Evolutionary conservation across 1,139 yeast species (phyloP).

Genomic region (Blastobotrys proliferans): DNA sequence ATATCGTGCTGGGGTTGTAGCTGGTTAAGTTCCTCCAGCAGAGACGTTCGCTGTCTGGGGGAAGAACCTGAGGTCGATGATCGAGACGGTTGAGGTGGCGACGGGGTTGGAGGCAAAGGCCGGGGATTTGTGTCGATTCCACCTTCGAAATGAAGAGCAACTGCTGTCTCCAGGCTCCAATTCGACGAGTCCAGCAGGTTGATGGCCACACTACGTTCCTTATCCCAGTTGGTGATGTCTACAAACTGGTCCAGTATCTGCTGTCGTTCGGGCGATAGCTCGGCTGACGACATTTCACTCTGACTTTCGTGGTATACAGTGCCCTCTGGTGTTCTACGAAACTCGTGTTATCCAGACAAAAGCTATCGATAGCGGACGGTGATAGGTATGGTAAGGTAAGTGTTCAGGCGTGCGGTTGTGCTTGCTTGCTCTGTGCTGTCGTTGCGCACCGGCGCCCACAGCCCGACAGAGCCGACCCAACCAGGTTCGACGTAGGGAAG

Average conservation of each 20-base stretch:
- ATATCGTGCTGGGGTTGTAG: slow-evolving; percentile 20
- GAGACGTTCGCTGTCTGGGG: slow-evolving; percentile 22
- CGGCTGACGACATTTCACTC: not conserved
- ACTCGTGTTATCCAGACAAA: too few relatives aligned
- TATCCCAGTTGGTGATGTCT: slow-evolving; percentile 31
- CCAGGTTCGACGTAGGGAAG: too few relatives aligned
- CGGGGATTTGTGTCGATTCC: slow-evolving; percentile 15
- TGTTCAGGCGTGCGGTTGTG: too few relatives aligned
- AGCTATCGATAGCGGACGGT: too few relatives aligned
- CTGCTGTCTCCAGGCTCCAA: slow-evolving; percentile 34
- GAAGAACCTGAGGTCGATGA: too few relatives aligned
- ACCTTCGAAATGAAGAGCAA: slow-evolving; percentile 31
- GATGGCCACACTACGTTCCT: slow-evolving; percentile 25
- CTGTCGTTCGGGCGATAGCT: slow-evolving; percentile 2
- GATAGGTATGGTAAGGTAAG: too few relatives aligned
- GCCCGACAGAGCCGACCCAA: too few relatives aligned
- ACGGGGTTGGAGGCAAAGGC: slow-evolving; percentile 11
- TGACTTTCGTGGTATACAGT: too few relatives aligned
- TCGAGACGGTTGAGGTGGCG: not conserved
- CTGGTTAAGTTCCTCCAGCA: slow-evolving; percentile 30
- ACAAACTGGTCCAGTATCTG: slow-evolving; percentile 26
- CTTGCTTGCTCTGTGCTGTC: too few relatives aligned
- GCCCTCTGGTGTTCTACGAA: too few relatives aligned
- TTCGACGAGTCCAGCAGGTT: slow-evolving; percentile 25
- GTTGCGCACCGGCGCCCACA: too few relatives aligned